Percentiles rank a stretch among this genome's conserved stretches.
These are phyloP conservation scores for Colletotrichum eleusines DNA, from an alignment of 2,329 filamentous ascomycete genomes.

Conservation along the genomic window DNA sequence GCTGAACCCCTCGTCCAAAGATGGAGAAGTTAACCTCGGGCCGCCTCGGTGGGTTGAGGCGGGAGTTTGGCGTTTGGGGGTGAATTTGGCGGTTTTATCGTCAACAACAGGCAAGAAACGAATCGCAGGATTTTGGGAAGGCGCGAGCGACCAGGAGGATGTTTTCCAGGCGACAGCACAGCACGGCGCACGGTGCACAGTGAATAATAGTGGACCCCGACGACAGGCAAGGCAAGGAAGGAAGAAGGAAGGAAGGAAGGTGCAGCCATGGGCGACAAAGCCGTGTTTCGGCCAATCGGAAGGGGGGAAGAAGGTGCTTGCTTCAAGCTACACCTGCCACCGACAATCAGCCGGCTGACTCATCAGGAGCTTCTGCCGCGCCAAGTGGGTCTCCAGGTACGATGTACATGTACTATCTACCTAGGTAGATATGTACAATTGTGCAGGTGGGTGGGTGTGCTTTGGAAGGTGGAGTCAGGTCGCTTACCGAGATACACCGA, in stretches of 20 bases:
- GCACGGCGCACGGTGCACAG: neutral
- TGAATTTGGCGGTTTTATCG: slow-evolving; percentile 12
- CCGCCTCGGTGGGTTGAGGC: slow-evolving; percentile 7
- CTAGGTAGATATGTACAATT: too few species aligned
- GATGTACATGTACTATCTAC: too few species aligned
- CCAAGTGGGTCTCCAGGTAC: neutral
- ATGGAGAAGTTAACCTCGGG: neutral
- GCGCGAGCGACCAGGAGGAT: slow-evolving; percentile 36
- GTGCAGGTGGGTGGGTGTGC: too few species aligned
- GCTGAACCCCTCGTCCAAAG: neutral
- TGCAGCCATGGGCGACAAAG: slow-evolving; percentile 11
- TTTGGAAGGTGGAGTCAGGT: too few species aligned
- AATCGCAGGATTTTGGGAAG: slow-evolving; percentile 36
- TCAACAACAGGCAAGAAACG: slow-evolving; percentile 12
- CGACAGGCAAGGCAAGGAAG: slow-evolving; percentile 24
- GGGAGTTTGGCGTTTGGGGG: neutral
- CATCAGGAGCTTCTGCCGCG: neutral
- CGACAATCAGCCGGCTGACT: slow-evolving; percentile 34
- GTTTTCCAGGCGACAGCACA: slow-evolving; percentile 34
- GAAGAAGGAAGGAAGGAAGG: neutral
- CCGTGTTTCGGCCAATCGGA: slow-evolving; percentile 24
- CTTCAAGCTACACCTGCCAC: neutral
- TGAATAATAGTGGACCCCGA: neutral
- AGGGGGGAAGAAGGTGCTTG: neutral
- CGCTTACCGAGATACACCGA: slow-evolving; percentile 3